These are phyloP conservation scores for Pugionium cornutum DNA, from an alignment of 345 rosid species.

Conservation along the genomic window DNA sequence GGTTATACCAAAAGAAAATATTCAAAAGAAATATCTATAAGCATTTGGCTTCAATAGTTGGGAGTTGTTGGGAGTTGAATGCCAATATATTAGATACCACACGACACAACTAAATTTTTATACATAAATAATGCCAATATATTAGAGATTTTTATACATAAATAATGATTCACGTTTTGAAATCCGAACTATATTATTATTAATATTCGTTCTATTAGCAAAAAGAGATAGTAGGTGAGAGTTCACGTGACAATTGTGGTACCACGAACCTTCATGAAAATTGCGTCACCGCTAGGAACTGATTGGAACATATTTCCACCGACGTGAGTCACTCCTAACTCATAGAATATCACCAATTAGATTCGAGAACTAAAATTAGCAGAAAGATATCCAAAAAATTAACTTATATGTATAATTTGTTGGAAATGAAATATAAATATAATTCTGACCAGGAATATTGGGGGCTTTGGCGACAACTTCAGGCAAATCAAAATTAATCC, in stretches of 20 bases:
- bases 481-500: constrained; percentile 83
- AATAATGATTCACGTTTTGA: too few relatives aligned
- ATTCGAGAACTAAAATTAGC: neutral
- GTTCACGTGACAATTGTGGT: constrained; percentile 25
- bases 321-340: constrained; percentile 57
- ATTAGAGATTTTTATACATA: too few relatives aligned
- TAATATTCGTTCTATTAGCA: too few relatives aligned
- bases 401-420: too few relatives aligned
- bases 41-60: neutral
- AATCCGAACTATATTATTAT: too few relatives aligned
- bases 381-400: neutral
- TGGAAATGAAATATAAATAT: neutral
- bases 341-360: neutral
- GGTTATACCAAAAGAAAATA: neutral
- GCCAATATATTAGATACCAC: too few relatives aligned
- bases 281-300: constrained; percentile 63
- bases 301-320: constrained; percentile 75
- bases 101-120: too few relatives aligned
- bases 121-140: too few relatives aligned
- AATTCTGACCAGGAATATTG: constrained; percentile 54
- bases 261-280: constrained; percentile 72
- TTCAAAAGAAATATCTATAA: neutral
- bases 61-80: neutral
- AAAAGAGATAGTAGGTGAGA: neutral
- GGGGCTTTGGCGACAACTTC: constrained; percentile 86